A percentile compares a stretch with the other conserved stretches of the same genome.
phyloP scores from a whole-genome alignment of 2,329 filamentous ascomycete species.

The Trichoderma citrinoviride region DNA sequence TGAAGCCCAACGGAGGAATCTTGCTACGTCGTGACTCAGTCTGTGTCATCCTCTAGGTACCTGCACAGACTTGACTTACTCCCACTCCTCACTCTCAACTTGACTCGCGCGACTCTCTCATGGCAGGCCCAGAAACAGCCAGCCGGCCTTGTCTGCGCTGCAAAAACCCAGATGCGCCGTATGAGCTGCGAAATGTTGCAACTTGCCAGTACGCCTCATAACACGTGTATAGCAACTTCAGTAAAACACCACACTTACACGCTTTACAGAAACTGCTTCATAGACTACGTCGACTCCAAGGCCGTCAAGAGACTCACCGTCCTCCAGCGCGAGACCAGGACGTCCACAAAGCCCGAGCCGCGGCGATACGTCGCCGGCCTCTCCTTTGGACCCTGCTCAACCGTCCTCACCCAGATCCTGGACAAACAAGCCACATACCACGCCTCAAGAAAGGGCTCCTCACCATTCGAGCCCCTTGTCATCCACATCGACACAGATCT shows the following conservation, averaged over 20 bases:
- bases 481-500: slow-evolving; percentile 52
- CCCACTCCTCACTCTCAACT: neutral
- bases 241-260: neutral
- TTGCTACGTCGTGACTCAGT: neutral
- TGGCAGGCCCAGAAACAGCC: slow-evolving; percentile 18
- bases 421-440: slow-evolving; percentile 67
- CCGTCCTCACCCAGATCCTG: slow-evolving; percentile 72
- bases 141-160: slow-evolving; percentile 33
- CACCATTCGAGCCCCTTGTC: slow-evolving; percentile 65
- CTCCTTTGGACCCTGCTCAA: slow-evolving; percentile 79
- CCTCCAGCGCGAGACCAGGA: slow-evolving; percentile 46
- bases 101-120: neutral
- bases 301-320: slow-evolving; percentile 66
- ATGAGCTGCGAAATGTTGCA: slow-evolving; percentile 33
- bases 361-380: slow-evolving; percentile 68
- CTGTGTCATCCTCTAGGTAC: neutral
- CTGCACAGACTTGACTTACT: neutral
- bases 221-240: no score
- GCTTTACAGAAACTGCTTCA: slow-evolving; percentile 64
- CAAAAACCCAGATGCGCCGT: slow-evolving; percentile 33
- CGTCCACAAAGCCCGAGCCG: slow-evolving; percentile 34
- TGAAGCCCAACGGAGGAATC: no score
- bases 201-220: slow-evolving; percentile 37
- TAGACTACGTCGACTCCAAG: slow-evolving; percentile 74
- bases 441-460: slow-evolving; percentile 59